Evolutionary conservation across 129 eudicot species (phyloP).

Genomic region (Heracleum sosnowskyi): DNA sequence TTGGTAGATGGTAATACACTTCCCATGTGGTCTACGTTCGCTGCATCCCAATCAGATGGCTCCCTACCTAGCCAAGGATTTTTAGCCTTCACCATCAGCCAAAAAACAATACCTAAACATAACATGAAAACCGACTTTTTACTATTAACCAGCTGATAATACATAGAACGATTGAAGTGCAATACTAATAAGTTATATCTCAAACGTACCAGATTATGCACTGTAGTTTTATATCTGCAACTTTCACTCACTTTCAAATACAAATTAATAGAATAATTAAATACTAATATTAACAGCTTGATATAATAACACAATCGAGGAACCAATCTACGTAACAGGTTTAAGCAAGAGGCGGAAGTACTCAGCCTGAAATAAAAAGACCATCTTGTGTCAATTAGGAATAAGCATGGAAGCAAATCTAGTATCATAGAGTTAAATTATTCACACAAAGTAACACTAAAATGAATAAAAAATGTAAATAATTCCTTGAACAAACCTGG

Average conservation of each 20-base stretch:
- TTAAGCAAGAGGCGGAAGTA: conserved; percentile 63
- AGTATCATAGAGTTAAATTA: background rate
- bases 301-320: conserved; percentile 15
- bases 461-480: background rate
- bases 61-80: conserved; percentile 26
- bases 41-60: conserved; percentile 23
- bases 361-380: conserved; percentile 40
- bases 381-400: background rate
- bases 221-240: conserved; percentile 14
- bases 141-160: background rate
- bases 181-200: background rate
- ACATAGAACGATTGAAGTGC: background rate
- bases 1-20: conserved; percentile 13
- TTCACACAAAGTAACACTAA: background rate
- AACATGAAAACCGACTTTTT: background rate
- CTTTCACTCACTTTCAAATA: conserved; percentile 16
- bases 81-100: conserved; percentile 36
- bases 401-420: background rate
- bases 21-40: conserved; percentile 20
- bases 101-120: conserved; percentile 26
- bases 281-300: conserved; percentile 23
- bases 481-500: conserved; percentile 33
- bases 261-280: conserved; percentile 18
- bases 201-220: conserved; percentile 18
- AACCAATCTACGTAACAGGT: conserved; percentile 54